These are phyloP conservation scores for Trametes sp. DNA, from an alignment of 1,284 basidiomycete species.

Conservation along the genomic window DNA sequence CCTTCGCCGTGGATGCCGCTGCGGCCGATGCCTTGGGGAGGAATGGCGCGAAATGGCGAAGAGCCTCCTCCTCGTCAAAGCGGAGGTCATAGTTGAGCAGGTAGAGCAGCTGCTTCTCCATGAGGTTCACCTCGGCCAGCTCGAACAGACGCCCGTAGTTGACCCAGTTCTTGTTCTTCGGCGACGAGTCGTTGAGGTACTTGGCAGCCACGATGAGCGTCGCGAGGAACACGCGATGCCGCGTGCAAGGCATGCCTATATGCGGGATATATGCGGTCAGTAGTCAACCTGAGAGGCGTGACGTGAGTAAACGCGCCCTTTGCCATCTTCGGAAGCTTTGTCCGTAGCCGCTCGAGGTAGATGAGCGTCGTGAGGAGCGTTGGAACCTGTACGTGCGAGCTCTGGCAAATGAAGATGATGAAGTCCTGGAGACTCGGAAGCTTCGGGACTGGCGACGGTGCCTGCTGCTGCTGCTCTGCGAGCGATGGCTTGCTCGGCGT, in stretches of 20 bases:
- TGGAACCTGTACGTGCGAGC: slow-evolving; percentile 91
- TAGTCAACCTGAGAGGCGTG: neutral
- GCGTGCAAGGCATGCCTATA: slow-evolving; percentile 87
- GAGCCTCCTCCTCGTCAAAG: slow-evolving; percentile 82
- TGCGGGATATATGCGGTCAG: slow-evolving; percentile 2
- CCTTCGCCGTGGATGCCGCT: slow-evolving; percentile 45
- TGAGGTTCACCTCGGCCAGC: slow-evolving; percentile 86
- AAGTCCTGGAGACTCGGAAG: slow-evolving; percentile 88
- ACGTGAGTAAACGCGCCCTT: slow-evolving; percentile 67
- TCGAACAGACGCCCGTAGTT: slow-evolving; percentile 81
- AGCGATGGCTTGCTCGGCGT: slow-evolving; percentile 58
- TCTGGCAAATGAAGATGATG: slow-evolving; percentile 84
- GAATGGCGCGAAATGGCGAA: slow-evolving; percentile 69
- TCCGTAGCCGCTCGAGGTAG: slow-evolving; percentile 89
- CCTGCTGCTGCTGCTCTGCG: slow-evolving; percentile 47
- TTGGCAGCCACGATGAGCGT: slow-evolving; percentile 96
- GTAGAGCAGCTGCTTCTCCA: slow-evolving; percentile 94
- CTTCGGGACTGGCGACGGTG: slow-evolving; percentile 16
- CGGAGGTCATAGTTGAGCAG: slow-evolving; percentile 90
- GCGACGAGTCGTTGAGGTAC: slow-evolving; percentile 96
- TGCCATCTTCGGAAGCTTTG: slow-evolving; percentile 83
- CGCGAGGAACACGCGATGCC: slow-evolving; percentile 95
- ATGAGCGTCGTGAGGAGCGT: slow-evolving; percentile 93
- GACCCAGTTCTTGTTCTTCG: slow-evolving; percentile 96
- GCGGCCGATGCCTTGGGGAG: slow-evolving; percentile 46